Conservation (phyloP, 805 yeast genomes). For the Monosporozyma aquatica region DNA sequence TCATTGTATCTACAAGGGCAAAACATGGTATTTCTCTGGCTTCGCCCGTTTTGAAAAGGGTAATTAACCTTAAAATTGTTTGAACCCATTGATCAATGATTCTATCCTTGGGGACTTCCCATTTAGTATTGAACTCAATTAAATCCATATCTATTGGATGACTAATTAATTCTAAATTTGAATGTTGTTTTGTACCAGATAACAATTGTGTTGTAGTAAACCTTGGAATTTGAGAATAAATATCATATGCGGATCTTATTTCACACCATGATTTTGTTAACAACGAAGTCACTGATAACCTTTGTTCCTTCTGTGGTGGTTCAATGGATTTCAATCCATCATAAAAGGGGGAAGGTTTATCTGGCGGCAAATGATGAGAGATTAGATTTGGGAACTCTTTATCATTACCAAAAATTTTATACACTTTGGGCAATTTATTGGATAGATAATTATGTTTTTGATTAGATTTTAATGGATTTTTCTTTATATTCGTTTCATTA, state of each 20-base stretch:
- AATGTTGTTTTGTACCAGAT: constrained; percentile 42
- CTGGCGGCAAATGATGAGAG: constrained; percentile 12
- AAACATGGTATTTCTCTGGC: constrained; percentile 56
- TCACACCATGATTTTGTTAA: constrained; percentile 64
- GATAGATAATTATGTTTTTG: constrained; percentile 11
- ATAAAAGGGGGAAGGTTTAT: constrained; percentile 15
- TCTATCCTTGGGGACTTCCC: constrained; percentile 16
- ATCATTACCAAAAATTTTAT: constrained; percentile 15
- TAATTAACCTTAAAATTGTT: constrained; percentile 35
- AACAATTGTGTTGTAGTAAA: constrained; percentile 35
- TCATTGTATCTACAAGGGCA: constrained; percentile 35
- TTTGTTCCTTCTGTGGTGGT: constrained; percentile 1
- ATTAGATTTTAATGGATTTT: background rate
- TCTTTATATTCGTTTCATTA: background rate
- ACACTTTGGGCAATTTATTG: constrained; percentile 13
- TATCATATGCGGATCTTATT: constrained; percentile 42
- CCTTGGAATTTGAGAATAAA: constrained; percentile 38
- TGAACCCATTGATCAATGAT: constrained; percentile 33
- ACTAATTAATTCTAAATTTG: constrained; percentile 36
- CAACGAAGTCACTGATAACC: constrained; percentile 45
- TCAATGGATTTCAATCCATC: constrained; percentile 6
- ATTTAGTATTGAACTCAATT: constrained; percentile 12
- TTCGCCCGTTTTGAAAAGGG: constrained; percentile 38
- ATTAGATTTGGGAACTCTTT: constrained; percentile 11
- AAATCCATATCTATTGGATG: constrained; percentile 32